phyloP scores from a whole-genome alignment of 306 rosid species.

The Fragaria vesca region DNA sequence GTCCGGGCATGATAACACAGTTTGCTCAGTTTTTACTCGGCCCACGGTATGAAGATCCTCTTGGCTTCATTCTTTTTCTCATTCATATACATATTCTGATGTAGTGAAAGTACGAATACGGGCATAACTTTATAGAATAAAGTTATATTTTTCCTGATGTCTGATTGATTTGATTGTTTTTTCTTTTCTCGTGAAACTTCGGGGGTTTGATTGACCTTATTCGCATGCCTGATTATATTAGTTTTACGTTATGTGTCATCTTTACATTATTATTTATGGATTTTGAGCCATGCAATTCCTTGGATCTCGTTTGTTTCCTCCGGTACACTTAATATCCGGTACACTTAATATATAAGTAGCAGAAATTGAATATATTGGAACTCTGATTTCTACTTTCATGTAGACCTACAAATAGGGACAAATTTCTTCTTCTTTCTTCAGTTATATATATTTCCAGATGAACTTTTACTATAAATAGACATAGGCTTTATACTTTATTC shows the following conservation, averaged over 20 bases:
- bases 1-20: slow-evolving; percentile 94
- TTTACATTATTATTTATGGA: background rate
- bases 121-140: background rate
- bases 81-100: background rate
- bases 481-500: background rate
- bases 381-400: background rate
- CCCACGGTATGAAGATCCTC: slow-evolving; percentile 64
- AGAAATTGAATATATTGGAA: background rate
- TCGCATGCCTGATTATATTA: background rate
- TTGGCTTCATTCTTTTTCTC: background rate
- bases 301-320: background rate
- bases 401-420: background rate
- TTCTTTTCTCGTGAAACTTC: too few relatives aligned
- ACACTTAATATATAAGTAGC: background rate
- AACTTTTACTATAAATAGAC: background rate
- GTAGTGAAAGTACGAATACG: background rate
- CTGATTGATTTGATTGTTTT: too few relatives aligned
- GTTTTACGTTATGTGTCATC: background rate
- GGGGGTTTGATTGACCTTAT: background rate
- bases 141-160: too few relatives aligned
- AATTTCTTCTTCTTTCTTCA: background rate
- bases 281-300: background rate
- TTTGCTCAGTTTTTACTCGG: slow-evolving; percentile 93
- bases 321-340: too few relatives aligned
- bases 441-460: background rate